Conservation (phyloP, 306 rosid species). For the Crataegus laevigata region DNA sequence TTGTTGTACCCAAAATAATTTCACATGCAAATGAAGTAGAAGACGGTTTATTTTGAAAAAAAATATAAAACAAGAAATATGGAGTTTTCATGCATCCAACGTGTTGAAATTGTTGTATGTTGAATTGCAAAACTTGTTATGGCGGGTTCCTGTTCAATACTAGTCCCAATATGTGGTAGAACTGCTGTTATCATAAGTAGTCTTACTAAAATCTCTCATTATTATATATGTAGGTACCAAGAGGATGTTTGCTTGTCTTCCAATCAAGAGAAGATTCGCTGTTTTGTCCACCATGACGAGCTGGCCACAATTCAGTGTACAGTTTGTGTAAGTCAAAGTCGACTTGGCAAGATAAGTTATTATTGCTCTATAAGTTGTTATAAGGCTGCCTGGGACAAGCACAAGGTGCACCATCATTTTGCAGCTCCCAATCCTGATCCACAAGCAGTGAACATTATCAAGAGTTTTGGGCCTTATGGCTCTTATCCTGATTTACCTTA, state of each 20-base stretch:
- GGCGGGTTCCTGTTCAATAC: neutral
- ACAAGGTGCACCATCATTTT: neutral
- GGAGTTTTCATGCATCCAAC: neutral
- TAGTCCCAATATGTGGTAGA: neutral
- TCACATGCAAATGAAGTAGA: too few species aligned
- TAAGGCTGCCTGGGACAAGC: constrained; percentile 9
- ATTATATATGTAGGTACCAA: constrained; percentile 9
- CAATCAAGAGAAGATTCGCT: neutral
- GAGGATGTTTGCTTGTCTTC: neutral
- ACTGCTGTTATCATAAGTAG: neutral
- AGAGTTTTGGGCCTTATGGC: constrained; percentile 21
- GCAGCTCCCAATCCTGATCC: neutral
- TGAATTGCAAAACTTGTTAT: neutral
- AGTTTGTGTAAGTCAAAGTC: constrained; percentile 10
- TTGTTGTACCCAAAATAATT: too few species aligned
- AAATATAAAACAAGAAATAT: too few species aligned
- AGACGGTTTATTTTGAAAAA: too few species aligned
- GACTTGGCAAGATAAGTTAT: constrained; percentile 11
- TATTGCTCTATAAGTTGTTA: constrained; percentile 18
- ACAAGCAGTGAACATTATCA: neutral
- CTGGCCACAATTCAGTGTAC: constrained; percentile 7
- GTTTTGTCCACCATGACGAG: constrained; percentile 15
- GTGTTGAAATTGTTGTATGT: neutral
- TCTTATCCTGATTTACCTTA: neutral
- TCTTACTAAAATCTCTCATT: neutral